Base-by-base conservation (phyloP, 169 alveolate genomes). In the Eimeria falciformis region DNA sequence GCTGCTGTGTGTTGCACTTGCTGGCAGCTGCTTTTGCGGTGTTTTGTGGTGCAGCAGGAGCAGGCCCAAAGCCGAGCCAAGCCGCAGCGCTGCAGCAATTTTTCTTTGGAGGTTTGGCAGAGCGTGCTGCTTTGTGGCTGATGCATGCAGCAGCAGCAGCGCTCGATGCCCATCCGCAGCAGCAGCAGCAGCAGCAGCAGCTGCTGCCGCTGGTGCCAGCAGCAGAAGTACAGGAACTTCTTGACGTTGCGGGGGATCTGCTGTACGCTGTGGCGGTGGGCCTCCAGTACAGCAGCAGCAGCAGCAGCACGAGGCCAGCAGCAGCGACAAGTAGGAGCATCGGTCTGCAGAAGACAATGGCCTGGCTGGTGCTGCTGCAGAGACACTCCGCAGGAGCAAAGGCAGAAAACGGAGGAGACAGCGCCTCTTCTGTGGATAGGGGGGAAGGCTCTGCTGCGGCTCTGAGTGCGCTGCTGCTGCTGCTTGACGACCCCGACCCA, bases 391-490 rank as follows among this genome's bases (percentile, higher is more conserved):
- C 79, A 47, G 92, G 79, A 21, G 92, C 92, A 25, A 18, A 46
- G 3, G 92, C 58, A 25, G 92, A 78, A 33, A 18, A 33, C 53
- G 50, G 71, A 29, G 69, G 40, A 65, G 89, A 55, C 53, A 73
- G 53, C 12, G 73, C 58, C 4, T 5, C 50, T 23, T 29, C 21
- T 9, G 58, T 56, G 45, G 92, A 87, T 37, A 21, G 73, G 6
- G 92, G 92, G 62, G 92, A 87, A 29, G 92, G 92, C 27, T 78
- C 92, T 43, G 78, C 86, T 18, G 92, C 84, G 12, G 92, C 92
- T 33, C 29, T 87, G 43, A 78, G 86, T 50, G 92, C 92, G 43
- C 55, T 87, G 69, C 14, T 53, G 66, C 87, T 87, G 45, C 86
- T 87, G 23, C 86, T 56, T 18, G 92, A 87, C 68, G 77, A 68